Evolutionary conservation across 257 asterid genomes (phyloP), one percentile per base, ranked within the genome.

Genomic region (Sherardia arvensis): DNA sequence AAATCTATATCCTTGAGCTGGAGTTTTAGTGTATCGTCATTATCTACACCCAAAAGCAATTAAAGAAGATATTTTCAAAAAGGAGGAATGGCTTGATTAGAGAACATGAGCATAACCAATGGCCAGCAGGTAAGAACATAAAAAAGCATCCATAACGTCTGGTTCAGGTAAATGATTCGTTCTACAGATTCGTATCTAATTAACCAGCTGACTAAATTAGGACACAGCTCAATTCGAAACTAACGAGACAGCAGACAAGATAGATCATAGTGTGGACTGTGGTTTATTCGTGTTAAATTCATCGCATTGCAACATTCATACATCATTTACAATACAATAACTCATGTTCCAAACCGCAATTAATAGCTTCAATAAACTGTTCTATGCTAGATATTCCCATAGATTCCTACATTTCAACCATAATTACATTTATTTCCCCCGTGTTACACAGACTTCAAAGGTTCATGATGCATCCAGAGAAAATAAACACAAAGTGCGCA

Each of bases 1-100:
- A 89, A 76, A 69, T 64, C 80, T 81, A 92, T 51, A 77, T 92
- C 99, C 84, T 87, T 92, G 66, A 87, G 81, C 20, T 82, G 85
- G 77, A 87, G 94, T 68, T 75, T 85, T 48, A 92, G 68, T n/a
- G 81, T 70, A 51, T 87, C 96, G 29, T 84, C 90, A 58, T 85
- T 84, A 66, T 89, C 97, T 91, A 66, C 26, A 29, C 71, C 71
- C 15, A 32, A 8, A 54, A 65, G 76, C 29, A 28, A 53, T 59
- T 32, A 51, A 55, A 27, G 23, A 14, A 23, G 12, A n/a, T n/a
- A n/a, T n/a, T 34, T 34, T 21, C 71, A 56, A 18, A 30, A 38
- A 66, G 61, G 53, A 36, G n/a, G 20, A 54, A 66, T 30, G 56
- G 38, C 48, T 48, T 23, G 63, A 40, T 22, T 25, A 47, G 51